Base-by-base conservation (phyloP, 495 filamentous ascomycete genomes). In the Podospora bellae-mahoneyi region DNA sequence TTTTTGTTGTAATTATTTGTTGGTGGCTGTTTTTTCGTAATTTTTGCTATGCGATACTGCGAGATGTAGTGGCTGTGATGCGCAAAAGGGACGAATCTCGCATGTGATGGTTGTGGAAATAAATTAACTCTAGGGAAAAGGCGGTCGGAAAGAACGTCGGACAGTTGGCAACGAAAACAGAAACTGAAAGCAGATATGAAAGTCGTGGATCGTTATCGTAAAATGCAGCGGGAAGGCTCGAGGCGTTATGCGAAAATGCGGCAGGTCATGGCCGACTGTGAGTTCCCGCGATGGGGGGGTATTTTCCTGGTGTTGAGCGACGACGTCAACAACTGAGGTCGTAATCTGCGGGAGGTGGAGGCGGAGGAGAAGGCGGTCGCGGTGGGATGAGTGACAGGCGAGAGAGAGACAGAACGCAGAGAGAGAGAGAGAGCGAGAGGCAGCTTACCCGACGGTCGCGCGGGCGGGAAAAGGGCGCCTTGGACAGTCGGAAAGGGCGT, bases 101-200 rank as follows among this genome's bases (percentile, higher is more conserved):
- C 75, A 77, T 77, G 72, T 74, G 74, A 72, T 67, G 64, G 1
- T 23, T 63, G 30, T 48, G 32, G 9, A 6, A 20, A 58, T 27
- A 19, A 20, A 58, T 27, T 55, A 28, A 63, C 57, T n/a, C 32
- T 20, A 64, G 64, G 56, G 64, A 54, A 69, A 65, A 59, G 34
- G 18, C 13, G 60, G 34, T 26, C 34, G 19, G 19, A 59, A 73
- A 60, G 59, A 67, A 66, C 64, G 59, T 70, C 60, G 60, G 69
- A 60, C 16, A 65, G 60, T 66, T 53, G 69, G 69, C 66, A 55
- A 68, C 60, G 70, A 26, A 56, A 67, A 39, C 65, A 64, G 66
- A 69, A 27, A 69, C 60, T 10, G 34, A 62, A 59, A 65, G 54
- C 64, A 61, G 64, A 67, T 5, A 30, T 67, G 65, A 64, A 67